A percentile compares a stretch with the other conserved stretches of the same genome.
Evolutionary conservation across 192 early-diverging fungal genomes (phyloP).

Genomic region (Thamnidium elegans): DNA sequence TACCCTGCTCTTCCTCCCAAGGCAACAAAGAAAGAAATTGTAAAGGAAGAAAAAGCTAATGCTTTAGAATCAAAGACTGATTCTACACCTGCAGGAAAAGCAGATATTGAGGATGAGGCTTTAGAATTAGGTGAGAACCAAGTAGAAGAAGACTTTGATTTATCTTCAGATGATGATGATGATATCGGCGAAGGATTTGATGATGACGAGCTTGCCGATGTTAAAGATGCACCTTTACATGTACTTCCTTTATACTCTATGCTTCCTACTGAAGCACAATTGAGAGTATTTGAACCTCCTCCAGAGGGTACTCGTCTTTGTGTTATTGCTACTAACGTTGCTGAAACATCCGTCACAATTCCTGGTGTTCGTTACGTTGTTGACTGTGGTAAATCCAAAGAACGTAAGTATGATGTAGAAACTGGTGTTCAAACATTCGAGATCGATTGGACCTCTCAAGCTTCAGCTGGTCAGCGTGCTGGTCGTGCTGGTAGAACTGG

Average conservation of each 20-base stretch:
- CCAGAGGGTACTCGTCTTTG: conserved; percentile 87
- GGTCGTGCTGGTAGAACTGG: conserved; percentile 96
- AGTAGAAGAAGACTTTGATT: conserved; percentile 45
- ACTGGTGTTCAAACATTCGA: conserved; percentile 89
- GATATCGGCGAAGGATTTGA: conserved; percentile 53
- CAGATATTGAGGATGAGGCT: conserved; percentile 60
- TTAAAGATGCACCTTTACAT: conserved; percentile 71
- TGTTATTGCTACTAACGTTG: conserved; percentile 96
- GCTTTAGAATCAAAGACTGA: conserved; percentile 18
- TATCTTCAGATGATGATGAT: conserved; percentile 56
- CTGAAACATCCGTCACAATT: conserved; percentile 98
- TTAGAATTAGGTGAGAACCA: conserved; percentile 53
- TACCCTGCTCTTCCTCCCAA: conserved; percentile 56
- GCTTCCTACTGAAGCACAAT: conserved; percentile 85
- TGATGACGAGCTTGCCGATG: conserved; percentile 62
- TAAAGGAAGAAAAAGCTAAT: conserved; percentile 25
- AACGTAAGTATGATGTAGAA: conserved; percentile 77
- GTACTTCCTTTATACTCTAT: conserved; percentile 98
- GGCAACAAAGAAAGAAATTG: conserved; percentile 32
- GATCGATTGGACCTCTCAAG: conserved; percentile 91
- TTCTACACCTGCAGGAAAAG: conserved; percentile 35
- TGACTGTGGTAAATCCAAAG: conserved; percentile 93
- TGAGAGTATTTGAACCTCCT: conserved; percentile 86
- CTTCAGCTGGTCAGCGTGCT: conserved; percentile 87
- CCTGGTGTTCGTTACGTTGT: conserved; percentile 94